Percentiles rank a stretch among this genome's conserved stretches.
phyloP scores from a whole-genome alignment of 345 rosid genomes.

The Eucalyptus pauciflora region DNA sequence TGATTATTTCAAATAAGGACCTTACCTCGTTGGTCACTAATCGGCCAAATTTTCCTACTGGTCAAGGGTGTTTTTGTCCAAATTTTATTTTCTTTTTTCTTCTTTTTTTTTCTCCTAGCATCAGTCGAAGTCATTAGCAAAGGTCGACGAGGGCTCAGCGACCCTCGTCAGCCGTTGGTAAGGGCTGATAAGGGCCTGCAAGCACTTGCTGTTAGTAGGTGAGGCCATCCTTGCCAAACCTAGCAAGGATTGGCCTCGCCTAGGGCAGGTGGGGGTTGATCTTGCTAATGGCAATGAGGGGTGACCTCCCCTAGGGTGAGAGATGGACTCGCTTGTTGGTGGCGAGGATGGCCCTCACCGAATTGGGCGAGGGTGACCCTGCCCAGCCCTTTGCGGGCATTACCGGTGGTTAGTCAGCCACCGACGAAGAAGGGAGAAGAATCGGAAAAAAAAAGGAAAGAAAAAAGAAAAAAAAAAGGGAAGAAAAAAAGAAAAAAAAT shows the following conservation, averaged over 20 bases:
- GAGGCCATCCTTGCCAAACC: no score
- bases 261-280: fast-evolving
- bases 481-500: no score
- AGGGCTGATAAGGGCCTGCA: fast-evolving
- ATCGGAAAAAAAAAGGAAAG: fast-evolving
- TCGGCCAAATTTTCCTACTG: fast-evolving
- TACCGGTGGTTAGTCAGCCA: fast-evolving
- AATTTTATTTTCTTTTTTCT: fast-evolving
- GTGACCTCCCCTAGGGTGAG: fast-evolving
- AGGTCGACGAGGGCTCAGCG: fast-evolving
- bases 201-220: fast-evolving
- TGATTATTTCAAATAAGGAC: fast-evolving
- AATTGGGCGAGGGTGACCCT: fast-evolving
- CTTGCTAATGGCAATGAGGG: no score
- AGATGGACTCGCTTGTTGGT: no score
- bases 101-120: no score
- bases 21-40: fast-evolving
- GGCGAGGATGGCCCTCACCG: fast-evolving
- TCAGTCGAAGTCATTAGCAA: fast-evolving
- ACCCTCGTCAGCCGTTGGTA: fast-evolving
- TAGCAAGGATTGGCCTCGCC: fast-evolving
- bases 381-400: no score
- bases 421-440: fast-evolving
- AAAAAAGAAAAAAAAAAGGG: fast-evolving
- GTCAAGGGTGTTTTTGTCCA: fast-evolving